These are phyloP conservation scores for Hirsutella minnesotensis DNA, from an alignment of 2,329 filamentous ascomycete genomes.

Conservation along the genomic window DNA sequence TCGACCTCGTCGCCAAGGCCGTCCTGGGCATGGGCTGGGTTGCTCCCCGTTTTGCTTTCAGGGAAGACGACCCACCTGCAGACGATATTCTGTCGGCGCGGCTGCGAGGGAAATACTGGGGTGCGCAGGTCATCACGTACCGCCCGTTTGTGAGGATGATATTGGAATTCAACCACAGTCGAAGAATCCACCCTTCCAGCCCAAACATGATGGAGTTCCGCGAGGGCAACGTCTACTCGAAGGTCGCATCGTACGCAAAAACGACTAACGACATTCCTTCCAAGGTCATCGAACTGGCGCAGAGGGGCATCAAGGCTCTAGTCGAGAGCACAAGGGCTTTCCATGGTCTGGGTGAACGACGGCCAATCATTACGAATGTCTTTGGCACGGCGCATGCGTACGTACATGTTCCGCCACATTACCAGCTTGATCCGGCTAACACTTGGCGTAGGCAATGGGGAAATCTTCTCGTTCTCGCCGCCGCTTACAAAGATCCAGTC, in stretches of 20 bases:
- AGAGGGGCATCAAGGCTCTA: constrained; percentile 58
- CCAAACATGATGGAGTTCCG: constrained; percentile 24
- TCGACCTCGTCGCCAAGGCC: constrained; percentile 32
- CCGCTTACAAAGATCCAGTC: constrained; percentile 57
- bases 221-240: constrained; percentile 22
- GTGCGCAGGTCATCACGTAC: constrained; percentile 80
- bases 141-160: constrained; percentile 58
- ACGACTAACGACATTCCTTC: constrained; percentile 27
- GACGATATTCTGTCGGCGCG: constrained; percentile 69
- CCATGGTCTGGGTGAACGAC: constrained; percentile 46
- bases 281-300: constrained; percentile 41
- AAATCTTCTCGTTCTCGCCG: constrained; percentile 82
- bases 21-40: constrained; percentile 34
- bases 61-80: constrained; percentile 59
- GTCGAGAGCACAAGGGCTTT: constrained; percentile 81
- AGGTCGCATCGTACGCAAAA: constrained; percentile 24
- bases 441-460: constrained; percentile 69
- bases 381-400: constrained; percentile 95
- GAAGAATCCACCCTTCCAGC: constrained; percentile 20
- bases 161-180: constrained; percentile 33
- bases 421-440: constrained; percentile 5
- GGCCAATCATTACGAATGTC: constrained; percentile 85
- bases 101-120: constrained; percentile 88
- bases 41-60: constrained; percentile 40
- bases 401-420: constrained; percentile 27